Percentiles rank a stretch among this genome's conserved stretches.
Evolutionary conservation across 768 basidiomycete genomes (phyloP).

Genomic region (Auricularia sp.): DNA sequence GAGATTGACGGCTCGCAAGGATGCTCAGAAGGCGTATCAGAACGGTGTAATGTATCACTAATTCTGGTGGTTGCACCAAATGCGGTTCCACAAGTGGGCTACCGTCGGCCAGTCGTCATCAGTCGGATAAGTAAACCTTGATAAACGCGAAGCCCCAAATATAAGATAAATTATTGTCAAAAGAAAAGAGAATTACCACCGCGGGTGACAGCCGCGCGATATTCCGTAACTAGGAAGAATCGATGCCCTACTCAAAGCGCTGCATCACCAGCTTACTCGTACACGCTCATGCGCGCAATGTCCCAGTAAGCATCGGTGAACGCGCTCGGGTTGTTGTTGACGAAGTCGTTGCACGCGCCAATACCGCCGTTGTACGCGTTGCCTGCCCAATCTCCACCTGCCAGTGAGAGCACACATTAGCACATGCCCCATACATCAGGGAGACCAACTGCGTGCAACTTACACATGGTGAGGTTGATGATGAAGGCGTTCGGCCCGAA

Average conservation of each 20-base stretch:
- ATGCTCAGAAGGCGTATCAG: background rate
- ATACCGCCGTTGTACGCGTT: conserved; percentile 19
- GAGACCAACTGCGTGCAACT: conserved; percentile 36
- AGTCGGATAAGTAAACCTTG: too few relatives aligned
- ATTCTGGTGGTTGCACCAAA: too few relatives aligned
- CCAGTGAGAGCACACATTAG: background rate
- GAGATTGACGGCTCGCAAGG: background rate
- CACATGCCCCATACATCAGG: conserved; percentile 22
- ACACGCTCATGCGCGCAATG: conserved; percentile 49
- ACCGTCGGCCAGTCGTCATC: too few relatives aligned
- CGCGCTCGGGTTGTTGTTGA: conserved; percentile 55
- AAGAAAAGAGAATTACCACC: too few relatives aligned
- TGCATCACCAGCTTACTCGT: conserved; percentile 15
- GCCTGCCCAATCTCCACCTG: conserved; percentile 40
- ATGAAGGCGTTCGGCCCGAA: conserved; percentile 54
- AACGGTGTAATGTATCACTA: too few relatives aligned
- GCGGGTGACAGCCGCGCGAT: too few relatives aligned
- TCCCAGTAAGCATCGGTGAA: conserved; percentile 67
- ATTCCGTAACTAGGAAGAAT: too few relatives aligned
- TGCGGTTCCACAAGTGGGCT: too few relatives aligned
- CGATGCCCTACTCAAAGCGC: too few relatives aligned
- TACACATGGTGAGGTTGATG: conserved; percentile 59
- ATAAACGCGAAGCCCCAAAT: too few relatives aligned
- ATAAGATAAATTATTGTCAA: too few relatives aligned
- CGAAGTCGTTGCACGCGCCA: conserved; percentile 31